These are phyloP conservation scores for Globisporangium radiosum DNA, from an alignment of 352 stramenopile genomes.

Conservation along the genomic window DNA sequence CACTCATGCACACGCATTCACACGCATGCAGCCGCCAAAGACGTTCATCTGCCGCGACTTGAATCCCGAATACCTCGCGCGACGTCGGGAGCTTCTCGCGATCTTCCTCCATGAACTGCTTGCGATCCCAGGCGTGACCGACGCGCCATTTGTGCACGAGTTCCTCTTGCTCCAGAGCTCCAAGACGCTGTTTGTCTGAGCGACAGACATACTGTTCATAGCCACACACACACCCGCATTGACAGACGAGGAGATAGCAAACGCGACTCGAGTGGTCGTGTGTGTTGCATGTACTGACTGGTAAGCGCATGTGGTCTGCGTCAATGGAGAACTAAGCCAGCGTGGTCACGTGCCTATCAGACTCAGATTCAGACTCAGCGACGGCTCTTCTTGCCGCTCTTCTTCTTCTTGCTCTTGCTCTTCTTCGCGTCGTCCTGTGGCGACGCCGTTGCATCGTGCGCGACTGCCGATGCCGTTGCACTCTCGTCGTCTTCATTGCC, in stretches of 20 bases:
- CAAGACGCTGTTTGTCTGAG: slow-evolving; percentile 52
- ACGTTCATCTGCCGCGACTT: slow-evolving; percentile 68
- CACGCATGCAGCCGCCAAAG: slow-evolving; percentile 36
- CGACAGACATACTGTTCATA: neutral
- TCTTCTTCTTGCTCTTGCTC: slow-evolving; percentile 56
- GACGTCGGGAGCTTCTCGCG: slow-evolving; percentile 43
- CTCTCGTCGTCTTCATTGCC: slow-evolving; percentile 12
- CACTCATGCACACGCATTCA: neutral
- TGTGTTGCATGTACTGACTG: slow-evolving; percentile 5
- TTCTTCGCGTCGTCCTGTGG: slow-evolving; percentile 20
- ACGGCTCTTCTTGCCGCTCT: slow-evolving; percentile 52
- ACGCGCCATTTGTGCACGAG: slow-evolving; percentile 44
- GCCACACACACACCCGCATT: neutral
- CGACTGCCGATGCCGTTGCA: slow-evolving; percentile 3
- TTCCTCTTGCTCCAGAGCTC: slow-evolving; percentile 60
- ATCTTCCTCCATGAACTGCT: slow-evolving; percentile 57
- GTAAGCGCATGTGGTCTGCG: neutral
- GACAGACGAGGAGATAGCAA: neutral
- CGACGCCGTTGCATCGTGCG: slow-evolving; percentile 12
- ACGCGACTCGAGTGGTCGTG: neutral
- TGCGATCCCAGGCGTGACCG: slow-evolving; percentile 50
- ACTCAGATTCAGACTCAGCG: too few species aligned
- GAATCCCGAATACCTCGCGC: slow-evolving; percentile 59
- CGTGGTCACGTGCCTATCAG: too few species aligned
- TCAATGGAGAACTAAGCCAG: slow-evolving; percentile 10